These are phyloP conservation scores for Gypsophila paniculata DNA, from an alignment of 179 eudicot species.

Conservation along the genomic window DNA sequence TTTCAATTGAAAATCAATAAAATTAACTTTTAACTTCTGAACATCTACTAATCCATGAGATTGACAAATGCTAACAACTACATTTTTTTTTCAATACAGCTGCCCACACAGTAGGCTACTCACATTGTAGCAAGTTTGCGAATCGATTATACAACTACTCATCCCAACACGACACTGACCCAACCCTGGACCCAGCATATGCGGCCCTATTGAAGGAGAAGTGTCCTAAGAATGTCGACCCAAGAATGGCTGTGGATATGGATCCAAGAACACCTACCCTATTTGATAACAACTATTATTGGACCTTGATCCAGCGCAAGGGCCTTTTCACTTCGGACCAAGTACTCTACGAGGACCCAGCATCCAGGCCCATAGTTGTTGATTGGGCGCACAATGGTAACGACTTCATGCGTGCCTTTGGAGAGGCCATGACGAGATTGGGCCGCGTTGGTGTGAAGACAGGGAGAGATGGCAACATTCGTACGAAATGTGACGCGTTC, in stretches of 20 bases:
- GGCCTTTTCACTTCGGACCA: conserved; percentile 80
- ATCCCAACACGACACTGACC: conserved; percentile 41
- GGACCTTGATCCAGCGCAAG: conserved; percentile 50
- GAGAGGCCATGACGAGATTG: conserved; percentile 53
- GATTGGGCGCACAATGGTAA: conserved; percentile 45
- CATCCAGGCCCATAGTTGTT: conserved; percentile 44
- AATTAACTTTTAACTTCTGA: neutral
- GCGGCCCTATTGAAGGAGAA: conserved; percentile 41
- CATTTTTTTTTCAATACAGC: conserved; percentile 29
- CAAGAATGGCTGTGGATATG: conserved; percentile 58
- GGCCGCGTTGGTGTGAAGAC: conserved; percentile 84
- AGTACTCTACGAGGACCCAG: conserved; percentile 54
- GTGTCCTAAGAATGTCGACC: conserved; percentile 78
- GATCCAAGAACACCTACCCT: conserved; percentile 60
- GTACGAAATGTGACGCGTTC: conserved; percentile 51
- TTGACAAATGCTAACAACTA: neutral
- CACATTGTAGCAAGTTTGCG: conserved; percentile 64
- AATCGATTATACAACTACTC: conserved; percentile 61
- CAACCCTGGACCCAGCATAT: conserved; percentile 45
- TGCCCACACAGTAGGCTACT: conserved; percentile 68
- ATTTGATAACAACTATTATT: conserved; percentile 60
- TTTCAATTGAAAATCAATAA: too few species aligned
- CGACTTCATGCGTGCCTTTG: conserved; percentile 39
- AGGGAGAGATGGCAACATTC: conserved; percentile 53
- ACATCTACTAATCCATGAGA: neutral